These are phyloP conservation scores for Atkinsonella texensis DNA, from an alignment of 2,329 filamentous ascomycete species.

Conservation along the genomic window DNA sequence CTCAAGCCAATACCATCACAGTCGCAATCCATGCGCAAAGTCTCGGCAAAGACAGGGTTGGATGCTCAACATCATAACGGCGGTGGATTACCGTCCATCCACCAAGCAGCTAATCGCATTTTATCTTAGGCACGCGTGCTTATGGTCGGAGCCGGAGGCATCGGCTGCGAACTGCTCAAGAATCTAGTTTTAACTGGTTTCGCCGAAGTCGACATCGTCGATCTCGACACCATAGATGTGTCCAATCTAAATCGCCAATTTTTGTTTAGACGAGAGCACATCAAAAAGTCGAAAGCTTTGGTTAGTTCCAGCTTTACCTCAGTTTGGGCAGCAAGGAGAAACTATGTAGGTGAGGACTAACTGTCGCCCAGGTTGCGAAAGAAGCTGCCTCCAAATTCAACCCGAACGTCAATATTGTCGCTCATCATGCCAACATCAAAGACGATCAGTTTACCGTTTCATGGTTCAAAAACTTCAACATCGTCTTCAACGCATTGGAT, in stretches of 20 bases:
- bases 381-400: conserved; percentile 88
- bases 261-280: conserved; percentile 90
- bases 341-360: conserved; percentile 10
- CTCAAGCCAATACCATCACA: background rate
- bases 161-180: conserved; percentile 95
- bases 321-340: background rate
- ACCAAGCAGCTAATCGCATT: too few relatives aligned
- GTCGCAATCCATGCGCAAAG: background rate
- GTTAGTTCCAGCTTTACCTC: conserved; percentile 37
- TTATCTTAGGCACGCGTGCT: conserved; percentile 61
- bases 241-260: conserved; percentile 98
- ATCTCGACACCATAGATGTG: conserved; percentile 95
- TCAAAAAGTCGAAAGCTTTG: conserved; percentile 92
- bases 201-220: conserved; percentile 85
- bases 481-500: conserved; percentile 95
- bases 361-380: conserved; percentile 60
- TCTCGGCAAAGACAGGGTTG: too few relatives aligned
- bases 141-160: conserved; percentile 92
- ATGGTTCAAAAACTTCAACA: conserved; percentile 72
- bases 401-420: conserved; percentile 71
- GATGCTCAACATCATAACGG: too few relatives aligned
- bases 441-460: conserved; percentile 72
- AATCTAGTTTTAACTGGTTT: conserved; percentile 89
- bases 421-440: conserved; percentile 92
- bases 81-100: too few relatives aligned